Base-by-base conservation (phyloP, 805 yeast genomes). In the Kodamaea sagamina region DNA sequence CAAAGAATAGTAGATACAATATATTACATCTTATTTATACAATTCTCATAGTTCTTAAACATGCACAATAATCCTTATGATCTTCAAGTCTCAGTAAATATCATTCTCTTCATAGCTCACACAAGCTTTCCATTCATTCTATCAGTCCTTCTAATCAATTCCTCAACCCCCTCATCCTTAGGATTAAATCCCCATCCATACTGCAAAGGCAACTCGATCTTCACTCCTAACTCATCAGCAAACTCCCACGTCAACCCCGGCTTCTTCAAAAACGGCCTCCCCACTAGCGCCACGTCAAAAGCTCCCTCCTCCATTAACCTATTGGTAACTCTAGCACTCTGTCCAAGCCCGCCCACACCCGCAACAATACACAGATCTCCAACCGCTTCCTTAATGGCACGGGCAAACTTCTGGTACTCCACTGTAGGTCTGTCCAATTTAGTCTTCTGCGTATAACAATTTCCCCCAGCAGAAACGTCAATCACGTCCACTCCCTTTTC, bases 381-480 rank as follows among this genome's bases (percentile, higher is more conserved):
- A 38, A 74, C 65, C 2, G 65, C 68, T 22, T 65, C 53, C 53
- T 77, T 77, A 38, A 79, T 47, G 5, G 62, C 62, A 43, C 53
- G 56, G 6, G 84, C 74, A 38, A 60, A 54, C 13, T 63, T 68
- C 16, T 47, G 47, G 11, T 22, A 18, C 3, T 13, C 18, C 15
- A 13, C 19, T 4, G 34, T 15, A 13, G 11, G 9, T 9, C 17
- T 15, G 4, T 4, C 32, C 4, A 50, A 41, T 53, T 64, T 53
- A 52, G 68, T 51, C 17, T 46, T 53, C 44, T 61, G 65, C 29
- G 58, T 50, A 32, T 58, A 45, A 48, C 60, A 61, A 52, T 68
- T 70, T 34, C 81, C 81, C 45, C 83, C 84, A 5, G 79, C 63
- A 1, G 83, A 77, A 35, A 75, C 66, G 52, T 81, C 86, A 26